phyloP scores from a whole-genome alignment of 1,284 basidiomycete species.

The Pascua sp. region DNA sequence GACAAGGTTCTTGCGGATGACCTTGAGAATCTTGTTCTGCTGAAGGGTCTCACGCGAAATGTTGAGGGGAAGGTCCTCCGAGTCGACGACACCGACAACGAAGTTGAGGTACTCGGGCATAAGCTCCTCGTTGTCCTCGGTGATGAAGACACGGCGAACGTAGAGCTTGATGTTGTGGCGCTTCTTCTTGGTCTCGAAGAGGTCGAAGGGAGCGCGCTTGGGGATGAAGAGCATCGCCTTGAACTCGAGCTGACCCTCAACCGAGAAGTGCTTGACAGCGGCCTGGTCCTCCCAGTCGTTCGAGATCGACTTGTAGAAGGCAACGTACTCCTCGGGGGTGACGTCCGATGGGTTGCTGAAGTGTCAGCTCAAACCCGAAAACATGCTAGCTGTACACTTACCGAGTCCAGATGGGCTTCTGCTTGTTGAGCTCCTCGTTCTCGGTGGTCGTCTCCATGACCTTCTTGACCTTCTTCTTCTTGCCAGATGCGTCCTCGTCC shows the following conservation, averaged over 20 bases:
- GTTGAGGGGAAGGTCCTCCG: slow-evolving; percentile 98
- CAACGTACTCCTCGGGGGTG: slow-evolving; percentile 83
- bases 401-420: slow-evolving; percentile 99
- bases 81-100: slow-evolving; percentile 99
- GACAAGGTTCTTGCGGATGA: slow-evolving; percentile 78
- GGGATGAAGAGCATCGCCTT: slow-evolving; percentile 98
- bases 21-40: slow-evolving; percentile 99
- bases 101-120: slow-evolving; percentile 99
- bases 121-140: slow-evolving; percentile 99
- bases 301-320: slow-evolving; percentile 99
- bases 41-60: slow-evolving; percentile 99
- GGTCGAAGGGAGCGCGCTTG: slow-evolving; percentile 96
- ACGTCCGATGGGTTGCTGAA: slow-evolving; percentile 80
- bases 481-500: slow-evolving; percentile 68
- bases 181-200: slow-evolving; percentile 99
- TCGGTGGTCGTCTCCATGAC: slow-evolving; percentile 85
- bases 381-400: too few relatives aligned
- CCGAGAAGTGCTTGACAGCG: slow-evolving; percentile 99
- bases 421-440: slow-evolving; percentile 99
- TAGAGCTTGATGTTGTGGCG: slow-evolving; percentile 99
- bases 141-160: slow-evolving; percentile 99
- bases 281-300: slow-evolving; percentile 99
- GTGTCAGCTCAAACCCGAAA: too few relatives aligned
- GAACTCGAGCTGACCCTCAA: slow-evolving; percentile 99
- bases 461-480: slow-evolving; percentile 95